Conservation (phyloP, 176 grass and related monocot species). For the Poa pratensis region DNA sequence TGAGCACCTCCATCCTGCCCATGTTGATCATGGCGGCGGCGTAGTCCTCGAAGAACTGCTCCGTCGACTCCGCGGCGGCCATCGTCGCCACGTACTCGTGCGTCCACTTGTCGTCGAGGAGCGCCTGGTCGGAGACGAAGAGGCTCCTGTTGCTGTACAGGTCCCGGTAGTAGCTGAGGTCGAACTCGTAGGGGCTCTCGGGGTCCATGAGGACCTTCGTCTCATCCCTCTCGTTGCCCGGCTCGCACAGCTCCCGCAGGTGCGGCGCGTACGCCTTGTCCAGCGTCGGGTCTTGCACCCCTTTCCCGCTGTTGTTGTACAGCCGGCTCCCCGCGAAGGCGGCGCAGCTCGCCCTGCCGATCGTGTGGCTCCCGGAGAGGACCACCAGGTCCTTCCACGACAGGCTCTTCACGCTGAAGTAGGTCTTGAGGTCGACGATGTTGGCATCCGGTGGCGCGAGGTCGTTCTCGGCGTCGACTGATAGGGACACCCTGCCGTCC, state of each 20-base stretch:
- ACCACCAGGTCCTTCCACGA: conserved; percentile 58
- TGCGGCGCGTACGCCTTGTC: conserved; percentile 51
- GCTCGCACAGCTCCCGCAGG: conserved; percentile 42
- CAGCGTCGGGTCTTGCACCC: conserved; percentile 53
- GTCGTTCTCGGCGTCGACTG: conserved; percentile 33
- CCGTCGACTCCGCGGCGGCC: conserved; percentile 44
- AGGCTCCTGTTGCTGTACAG: conserved; percentile 33
- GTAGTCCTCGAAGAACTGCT: conserved; percentile 57
- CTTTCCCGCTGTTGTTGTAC: conserved; percentile 59
- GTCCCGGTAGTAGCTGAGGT: conserved; percentile 55
- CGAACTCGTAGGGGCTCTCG: conserved; percentile 35
- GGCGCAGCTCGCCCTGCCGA: conserved; percentile 42
- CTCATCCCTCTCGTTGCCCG: neutral
- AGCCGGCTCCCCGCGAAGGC: conserved; percentile 57
- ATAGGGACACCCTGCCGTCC: conserved; percentile 44
- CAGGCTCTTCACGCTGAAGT: conserved; percentile 63
- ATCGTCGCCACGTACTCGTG: conserved; percentile 53
- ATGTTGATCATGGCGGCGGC: conserved; percentile 61
- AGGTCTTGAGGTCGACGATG: conserved; percentile 60
- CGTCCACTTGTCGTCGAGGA: conserved; percentile 52
- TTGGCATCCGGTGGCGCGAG: conserved; percentile 42
- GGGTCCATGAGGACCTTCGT: conserved; percentile 41
- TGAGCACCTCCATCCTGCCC: conserved; percentile 64
- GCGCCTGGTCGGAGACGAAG: conserved; percentile 58
- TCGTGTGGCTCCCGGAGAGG: conserved; percentile 61